These are phyloP conservation scores for Coleophoma eucalyptorum DNA, from an alignment of 2,329 filamentous ascomycete species.

Conservation along the genomic window DNA sequence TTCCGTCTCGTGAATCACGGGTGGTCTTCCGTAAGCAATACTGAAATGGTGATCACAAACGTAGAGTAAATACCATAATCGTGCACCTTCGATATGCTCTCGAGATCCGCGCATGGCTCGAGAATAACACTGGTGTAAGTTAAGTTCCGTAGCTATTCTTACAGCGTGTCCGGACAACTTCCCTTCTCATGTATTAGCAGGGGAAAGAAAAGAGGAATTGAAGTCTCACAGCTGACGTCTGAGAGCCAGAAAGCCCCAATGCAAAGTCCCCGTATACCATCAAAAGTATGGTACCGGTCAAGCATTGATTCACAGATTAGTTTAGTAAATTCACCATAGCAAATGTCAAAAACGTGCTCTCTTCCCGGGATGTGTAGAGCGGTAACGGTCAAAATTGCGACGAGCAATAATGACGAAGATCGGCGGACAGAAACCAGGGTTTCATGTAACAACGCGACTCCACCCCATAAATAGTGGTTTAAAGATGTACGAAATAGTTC, in stretches of 20 bases:
- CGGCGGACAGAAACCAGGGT: constrained; percentile 46
- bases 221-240: constrained; percentile 36
- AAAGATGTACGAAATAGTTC: constrained; percentile 40
- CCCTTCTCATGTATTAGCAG: constrained; percentile 41
- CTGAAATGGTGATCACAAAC: constrained; percentile 65
- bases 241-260: constrained; percentile 62
- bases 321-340: constrained; percentile 53
- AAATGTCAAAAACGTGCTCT: constrained; percentile 47
- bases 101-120: constrained; percentile 42
- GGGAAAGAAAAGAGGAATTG: not conserved
- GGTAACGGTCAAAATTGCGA: constrained; percentile 54
- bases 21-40: constrained; percentile 59
- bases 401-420: constrained; percentile 51
- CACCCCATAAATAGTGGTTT: constrained; percentile 49
- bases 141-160: constrained; percentile 53
- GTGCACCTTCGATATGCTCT: constrained; percentile 49
- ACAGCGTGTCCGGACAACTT: constrained; percentile 57
- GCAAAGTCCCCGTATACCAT: constrained; percentile 56
- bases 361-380: constrained; percentile 54
- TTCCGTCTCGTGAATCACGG: constrained; percentile 53
- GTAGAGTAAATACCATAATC: constrained; percentile 61
- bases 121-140: constrained; percentile 49
- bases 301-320: constrained; percentile 55
- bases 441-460: constrained; percentile 44
- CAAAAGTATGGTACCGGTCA: constrained; percentile 50